Evolutionary conservation across 2,329 filamentous ascomycete species (phyloP), one percentile per base, ranked within the genome.

Genomic region (Aspergillus sp.): DNA sequence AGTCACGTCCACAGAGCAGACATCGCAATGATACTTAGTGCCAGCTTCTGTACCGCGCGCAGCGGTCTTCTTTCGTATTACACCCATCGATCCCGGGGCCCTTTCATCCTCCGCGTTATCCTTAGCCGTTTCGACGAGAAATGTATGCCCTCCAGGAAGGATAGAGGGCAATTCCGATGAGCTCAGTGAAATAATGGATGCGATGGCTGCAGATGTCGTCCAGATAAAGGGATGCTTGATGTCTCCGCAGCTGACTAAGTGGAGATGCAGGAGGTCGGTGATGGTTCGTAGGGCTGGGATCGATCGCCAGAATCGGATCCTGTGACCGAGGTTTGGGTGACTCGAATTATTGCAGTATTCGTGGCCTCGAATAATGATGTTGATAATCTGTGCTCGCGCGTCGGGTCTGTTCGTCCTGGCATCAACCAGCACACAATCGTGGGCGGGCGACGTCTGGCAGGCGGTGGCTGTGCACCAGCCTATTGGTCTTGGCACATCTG

Each of bases 21-120:
- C 89, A 75, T 99, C 96, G 80, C 95, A 99, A 64, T 98, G 91
- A 74, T 96, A 99, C 74, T 98, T 97, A 32, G 92, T 90, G 62
- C 90, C 90, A 48, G 90, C 92, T 72, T 97, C 91, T 51, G 89
- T 91, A 62, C 90, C 91, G 70, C 90, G 84, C 55, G 88, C 87
- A 64, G 89, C 90, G 59, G 91, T 95, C 80, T 97, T 97, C 82
- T 97, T 97, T 73, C 93, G 89, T 74, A 97, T 96, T 70, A 96
- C 89, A 67, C 92, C 93, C 93, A 97, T 97, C 65, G 65, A 70
- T 66, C 58, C 64, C 63, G 70, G 64, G 57, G 62, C 66, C 61
- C 65, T 71, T 65, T 74, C 75, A 77, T 78, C 71, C 70, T 77
- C 71, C 66, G 62, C 63, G 59, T 58, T 63, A 51, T 69, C 71